Percentiles rank a stretch among this genome's conserved stretches.
These are phyloP conservation scores for Dactylella cylindrospora DNA, from an alignment of 2,329 filamentous ascomycete genomes.

Conservation along the genomic window DNA sequence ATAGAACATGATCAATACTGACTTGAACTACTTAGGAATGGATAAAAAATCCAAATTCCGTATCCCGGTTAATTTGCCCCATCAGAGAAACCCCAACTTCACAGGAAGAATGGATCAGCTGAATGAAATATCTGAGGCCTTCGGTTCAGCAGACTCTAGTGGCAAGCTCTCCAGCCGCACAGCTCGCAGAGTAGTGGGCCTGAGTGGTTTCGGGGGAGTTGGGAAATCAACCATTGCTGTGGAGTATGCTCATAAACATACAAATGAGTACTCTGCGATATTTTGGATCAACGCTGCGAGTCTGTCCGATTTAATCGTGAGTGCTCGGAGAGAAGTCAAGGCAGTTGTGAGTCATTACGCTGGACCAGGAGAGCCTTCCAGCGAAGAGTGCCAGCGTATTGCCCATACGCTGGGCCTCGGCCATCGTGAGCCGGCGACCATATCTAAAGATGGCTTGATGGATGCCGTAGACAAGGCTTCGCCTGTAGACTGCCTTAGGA, in stretches of 20 bases:
- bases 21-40: background rate
- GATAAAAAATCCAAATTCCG: too few relatives aligned
- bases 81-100: background rate
- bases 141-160: background rate
- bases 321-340: background rate
- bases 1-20: background rate
- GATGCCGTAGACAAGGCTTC: background rate
- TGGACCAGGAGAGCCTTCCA: background rate
- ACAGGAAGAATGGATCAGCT: slow-evolving; percentile 1
- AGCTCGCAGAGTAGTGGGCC: background rate
- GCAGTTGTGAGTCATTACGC: slow-evolving; percentile 1
- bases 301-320: background rate
- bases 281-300: slow-evolving; percentile 6
- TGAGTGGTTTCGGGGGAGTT: slow-evolving; percentile 9
- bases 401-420: slow-evolving; percentile 1
- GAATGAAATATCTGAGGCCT: background rate
- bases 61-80: background rate
- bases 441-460: slow-evolving; percentile 11
- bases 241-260: slow-evolving; percentile 10
- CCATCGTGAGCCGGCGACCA: background rate
- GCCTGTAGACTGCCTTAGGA: slow-evolving; percentile 2
- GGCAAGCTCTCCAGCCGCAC: background rate
- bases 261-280: slow-evolving; percentile 1
- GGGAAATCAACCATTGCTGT: slow-evolving; percentile 9
- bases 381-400: background rate